Evolutionary conservation across 164 flowering plant species (phyloP), one percentile per base, ranked within the genome.

Genomic region (Stephania japonica): DNA sequence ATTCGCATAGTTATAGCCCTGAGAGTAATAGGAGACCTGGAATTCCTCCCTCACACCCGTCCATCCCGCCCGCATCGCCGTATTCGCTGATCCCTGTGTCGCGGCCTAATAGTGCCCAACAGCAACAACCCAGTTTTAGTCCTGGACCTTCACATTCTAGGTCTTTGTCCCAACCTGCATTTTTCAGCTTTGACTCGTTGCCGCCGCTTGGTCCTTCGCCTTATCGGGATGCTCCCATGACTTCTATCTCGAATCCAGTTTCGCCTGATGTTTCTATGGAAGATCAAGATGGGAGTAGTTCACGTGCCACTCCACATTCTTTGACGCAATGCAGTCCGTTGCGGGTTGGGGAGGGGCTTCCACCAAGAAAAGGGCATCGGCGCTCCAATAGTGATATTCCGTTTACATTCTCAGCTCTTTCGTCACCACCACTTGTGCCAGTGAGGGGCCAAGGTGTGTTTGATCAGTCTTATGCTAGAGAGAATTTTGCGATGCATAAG

Each of bases 301-400:
- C 86, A 0, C 85, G 83, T 1, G 32, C 77, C 14, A 42, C 74
- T 21, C 72, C 77, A 3, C 78, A 85, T 10, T 47, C 81, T 1
- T 78, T 84, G 59, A 80, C 81, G 3, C 76, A 83, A 62, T 77
- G 79, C 10, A 81, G 66, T 65, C 68, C 85, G n/a, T n/a, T 47
- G 19, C 72, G 88, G 47, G 73, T 74, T 16, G 80, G 90, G n/a
- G 97, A 92, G 67, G 81, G 82, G 76, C 84, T 93, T 56, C 95
- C 98, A 6, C 97, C 97, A 19, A 85, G 94, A 0, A 96, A 89
- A 72, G 84, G 87, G 9, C 99, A 96, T 79, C 83, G 98, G 69
- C 82, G 98, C 70, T 91, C 97, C 18, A 91, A 74, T 42, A 96
- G 98, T 81, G 99, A 96, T 73, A 87, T 92, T 10, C 97, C 98